phyloP scores from a whole-genome alignment of 1,284 basidiomycete genomes.

The Rhodotorula sp. region DNA sequence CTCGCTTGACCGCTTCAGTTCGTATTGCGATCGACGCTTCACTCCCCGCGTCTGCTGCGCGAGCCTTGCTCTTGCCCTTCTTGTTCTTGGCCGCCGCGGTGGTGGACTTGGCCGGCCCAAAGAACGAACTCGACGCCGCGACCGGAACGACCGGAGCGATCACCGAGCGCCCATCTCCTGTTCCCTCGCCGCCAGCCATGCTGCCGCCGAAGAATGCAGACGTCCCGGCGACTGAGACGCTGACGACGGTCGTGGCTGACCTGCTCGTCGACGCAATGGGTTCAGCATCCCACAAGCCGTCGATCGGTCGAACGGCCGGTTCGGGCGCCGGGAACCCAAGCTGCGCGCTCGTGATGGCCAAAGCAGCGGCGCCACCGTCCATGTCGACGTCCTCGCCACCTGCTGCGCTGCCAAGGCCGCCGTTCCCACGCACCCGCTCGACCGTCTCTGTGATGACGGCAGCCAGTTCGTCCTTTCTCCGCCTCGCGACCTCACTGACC shows the following conservation, averaged over 20 bases:
- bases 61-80: constrained; percentile 31
- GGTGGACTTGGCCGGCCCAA: constrained; percentile 45
- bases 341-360: constrained; percentile 3
- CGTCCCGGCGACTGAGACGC: constrained; percentile 23
- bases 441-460: constrained; percentile 49
- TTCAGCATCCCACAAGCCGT: constrained; percentile 26
- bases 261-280: constrained; percentile 31
- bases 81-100: constrained; percentile 43
- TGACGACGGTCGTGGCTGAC: background rate
- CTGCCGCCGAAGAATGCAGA: constrained; percentile 48
- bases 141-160: constrained; percentile 27
- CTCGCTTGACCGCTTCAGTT: constrained; percentile 48
- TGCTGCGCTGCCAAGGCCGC: background rate
- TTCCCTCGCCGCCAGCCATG: background rate
- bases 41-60: background rate
- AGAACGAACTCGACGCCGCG: constrained; percentile 51
- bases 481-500: constrained; percentile 54
- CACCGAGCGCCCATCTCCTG: background rate
- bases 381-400: constrained; percentile 22
- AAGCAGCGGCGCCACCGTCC: constrained; percentile 3
- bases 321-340: constrained; percentile 14
- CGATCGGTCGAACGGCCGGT: constrained; percentile 28
- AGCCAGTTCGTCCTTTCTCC: constrained; percentile 34
- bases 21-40: background rate
- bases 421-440: constrained; percentile 47